These are phyloP conservation scores for Stenocarpella maydis DNA, from an alignment of 2,329 filamentous ascomycete species.

Conservation along the genomic window DNA sequence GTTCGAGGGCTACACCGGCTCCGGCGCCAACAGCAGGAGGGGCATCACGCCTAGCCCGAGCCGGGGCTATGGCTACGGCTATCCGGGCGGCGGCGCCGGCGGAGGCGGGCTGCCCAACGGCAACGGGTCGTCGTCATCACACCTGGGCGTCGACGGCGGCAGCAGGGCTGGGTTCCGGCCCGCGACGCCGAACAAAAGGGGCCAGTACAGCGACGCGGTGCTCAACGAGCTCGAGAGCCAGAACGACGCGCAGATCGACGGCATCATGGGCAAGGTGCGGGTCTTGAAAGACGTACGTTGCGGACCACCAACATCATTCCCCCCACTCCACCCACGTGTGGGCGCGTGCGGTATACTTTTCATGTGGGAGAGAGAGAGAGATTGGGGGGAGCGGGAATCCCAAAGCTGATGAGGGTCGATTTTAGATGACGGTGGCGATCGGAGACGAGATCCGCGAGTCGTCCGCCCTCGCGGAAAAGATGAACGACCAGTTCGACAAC, in stretches of 20 bases:
- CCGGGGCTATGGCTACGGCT: conserved; percentile 62
- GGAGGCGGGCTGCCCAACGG: conserved; percentile 42
- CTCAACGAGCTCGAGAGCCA: conserved; percentile 94
- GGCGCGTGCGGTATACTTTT: too few species aligned
- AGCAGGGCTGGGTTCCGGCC: conserved; percentile 58
- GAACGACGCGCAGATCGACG: conserved; percentile 88
- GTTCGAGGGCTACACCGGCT: conserved; percentile 76
- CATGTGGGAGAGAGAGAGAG: neutral
- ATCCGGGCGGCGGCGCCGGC: conserved; percentile 47
- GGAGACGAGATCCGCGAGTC: conserved; percentile 95
- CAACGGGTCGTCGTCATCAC: conserved; percentile 40
- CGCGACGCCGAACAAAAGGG: conserved; percentile 79
- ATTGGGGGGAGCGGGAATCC: too few species aligned
- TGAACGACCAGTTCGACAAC: conserved; percentile 93
- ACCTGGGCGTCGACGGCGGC: conserved; percentile 45
- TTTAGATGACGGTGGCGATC: conserved; percentile 87
- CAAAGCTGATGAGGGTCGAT: conserved; percentile 10
- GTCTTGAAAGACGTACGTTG: conserved; percentile 84
- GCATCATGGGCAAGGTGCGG: conserved; percentile 89
- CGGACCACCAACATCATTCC: neutral
- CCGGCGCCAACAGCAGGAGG: conserved; percentile 53
- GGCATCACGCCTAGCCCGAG: conserved; percentile 56
- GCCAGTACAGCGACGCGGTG: conserved; percentile 92
- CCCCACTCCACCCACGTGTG: neutral
- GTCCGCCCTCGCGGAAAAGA: conserved; percentile 86